phyloP scores from a whole-genome alignment of 2,329 filamentous ascomycete genomes.

The Bipolaris sorokiniana region DNA sequence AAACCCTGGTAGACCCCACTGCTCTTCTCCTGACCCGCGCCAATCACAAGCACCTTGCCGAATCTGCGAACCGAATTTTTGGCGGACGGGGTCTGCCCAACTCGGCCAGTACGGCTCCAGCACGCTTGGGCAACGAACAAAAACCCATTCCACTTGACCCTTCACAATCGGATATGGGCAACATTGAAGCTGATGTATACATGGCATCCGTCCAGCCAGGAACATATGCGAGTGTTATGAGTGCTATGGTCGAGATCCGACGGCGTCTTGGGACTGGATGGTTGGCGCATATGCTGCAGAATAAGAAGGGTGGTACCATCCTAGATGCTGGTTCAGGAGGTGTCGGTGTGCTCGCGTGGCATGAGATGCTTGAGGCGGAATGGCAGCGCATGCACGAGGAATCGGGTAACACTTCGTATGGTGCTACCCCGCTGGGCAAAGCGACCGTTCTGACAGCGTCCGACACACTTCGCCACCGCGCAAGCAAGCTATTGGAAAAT shows the following conservation, averaged over 20 bases:
- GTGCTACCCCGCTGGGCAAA: slow-evolving; percentile 65
- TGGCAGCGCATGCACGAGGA: slow-evolving; percentile 70
- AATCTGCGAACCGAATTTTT: slow-evolving; percentile 74
- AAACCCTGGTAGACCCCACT: slow-evolving; percentile 73
- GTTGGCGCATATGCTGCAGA: slow-evolving; percentile 69
- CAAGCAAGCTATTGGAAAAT: slow-evolving; percentile 79
- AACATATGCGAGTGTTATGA: slow-evolving; percentile 71
- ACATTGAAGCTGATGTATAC: slow-evolving; percentile 77
- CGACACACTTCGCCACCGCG: slow-evolving; percentile 73
- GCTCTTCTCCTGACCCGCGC: slow-evolving; percentile 69
- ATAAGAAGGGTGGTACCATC: slow-evolving; percentile 66
- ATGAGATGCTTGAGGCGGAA: slow-evolving; percentile 79
- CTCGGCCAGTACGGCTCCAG: slow-evolving; percentile 71
- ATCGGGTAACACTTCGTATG: slow-evolving; percentile 29
- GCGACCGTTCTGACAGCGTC: slow-evolving; percentile 82
- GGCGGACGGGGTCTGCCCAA: slow-evolving; percentile 78
- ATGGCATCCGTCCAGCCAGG: slow-evolving; percentile 72
- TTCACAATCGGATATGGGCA: slow-evolving; percentile 69
- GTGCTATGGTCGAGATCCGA: slow-evolving; percentile 73
- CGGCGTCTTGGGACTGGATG: slow-evolving; percentile 74
- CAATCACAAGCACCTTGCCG: slow-evolving; percentile 72
- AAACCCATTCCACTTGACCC: slow-evolving; percentile 69
- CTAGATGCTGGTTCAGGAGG: slow-evolving; percentile 78
- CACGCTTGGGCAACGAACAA: slow-evolving; percentile 63
- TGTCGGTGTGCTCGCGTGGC: slow-evolving; percentile 75